Conservation (phyloP, 2,329 filamentous ascomycete species). For the Cercospora janseana region DNA sequence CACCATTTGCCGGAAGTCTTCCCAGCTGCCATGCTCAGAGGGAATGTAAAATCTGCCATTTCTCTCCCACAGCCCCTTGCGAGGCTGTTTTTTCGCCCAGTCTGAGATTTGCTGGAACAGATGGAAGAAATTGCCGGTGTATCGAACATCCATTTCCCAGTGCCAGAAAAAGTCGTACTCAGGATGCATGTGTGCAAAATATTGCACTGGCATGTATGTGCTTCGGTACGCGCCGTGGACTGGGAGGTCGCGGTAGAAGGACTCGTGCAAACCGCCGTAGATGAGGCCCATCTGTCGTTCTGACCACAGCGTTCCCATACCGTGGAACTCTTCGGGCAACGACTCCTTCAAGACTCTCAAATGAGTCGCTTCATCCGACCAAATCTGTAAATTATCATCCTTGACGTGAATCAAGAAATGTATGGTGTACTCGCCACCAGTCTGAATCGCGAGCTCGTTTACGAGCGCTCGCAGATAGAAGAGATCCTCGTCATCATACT, state of each 20-base stretch:
- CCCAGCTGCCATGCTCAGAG: slow-evolving; percentile 65
- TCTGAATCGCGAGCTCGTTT: slow-evolving; percentile 71
- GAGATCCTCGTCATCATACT: slow-evolving; percentile 76
- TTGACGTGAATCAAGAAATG: slow-evolving; percentile 85
- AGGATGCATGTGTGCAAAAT: slow-evolving; percentile 83
- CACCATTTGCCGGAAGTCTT: slow-evolving; percentile 67
- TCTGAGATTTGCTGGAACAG: slow-evolving; percentile 65
- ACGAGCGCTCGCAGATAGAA: slow-evolving; percentile 80
- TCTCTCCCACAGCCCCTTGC: slow-evolving; percentile 74
- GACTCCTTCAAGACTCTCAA: slow-evolving; percentile 59
- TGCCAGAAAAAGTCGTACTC: slow-evolving; percentile 94
- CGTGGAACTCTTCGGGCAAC: slow-evolving; percentile 50
- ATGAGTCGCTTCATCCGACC: slow-evolving; percentile 73
- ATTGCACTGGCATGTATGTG: slow-evolving; percentile 90
- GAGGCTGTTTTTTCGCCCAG: slow-evolving; percentile 67
- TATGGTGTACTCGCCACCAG: slow-evolving; percentile 76
- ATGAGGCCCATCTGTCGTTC: slow-evolving; percentile 56
- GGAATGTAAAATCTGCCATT: slow-evolving; percentile 76
- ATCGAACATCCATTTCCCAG: slow-evolving; percentile 91
- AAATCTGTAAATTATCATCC: slow-evolving; percentile 74
- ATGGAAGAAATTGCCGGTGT: slow-evolving; percentile 85
- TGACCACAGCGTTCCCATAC: slow-evolving; percentile 55
- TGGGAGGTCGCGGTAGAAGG: slow-evolving; percentile 58
- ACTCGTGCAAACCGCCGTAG: slow-evolving; percentile 52
- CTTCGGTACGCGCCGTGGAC: slow-evolving; percentile 69